Base-by-base conservation (phyloP, 768 basidiomycete species). In the Panus rudis region DNA sequence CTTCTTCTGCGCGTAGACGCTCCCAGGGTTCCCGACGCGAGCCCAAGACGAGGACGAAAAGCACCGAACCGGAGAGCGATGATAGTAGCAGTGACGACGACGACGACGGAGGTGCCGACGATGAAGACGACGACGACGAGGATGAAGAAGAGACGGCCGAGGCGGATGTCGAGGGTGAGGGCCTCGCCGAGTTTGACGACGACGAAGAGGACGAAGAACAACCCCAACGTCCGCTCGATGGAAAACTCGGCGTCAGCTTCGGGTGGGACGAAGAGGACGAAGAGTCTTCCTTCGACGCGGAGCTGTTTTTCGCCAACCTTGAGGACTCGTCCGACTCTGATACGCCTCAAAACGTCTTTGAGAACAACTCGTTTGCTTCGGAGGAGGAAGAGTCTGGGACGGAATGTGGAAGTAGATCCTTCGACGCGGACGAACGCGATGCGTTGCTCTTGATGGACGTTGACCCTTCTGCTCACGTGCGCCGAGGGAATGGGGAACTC, bases 301-400 rank as follows among this genome's bases (percentile, higher is more conserved):
- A 90, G 48, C 60, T 90, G 0, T 90, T 91, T 65, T 90, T 91
- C 54, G 78, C 81, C 43, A 83, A 87, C 55, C 74, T 90, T 31
- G 78, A 79, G 27, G 84, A 77, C 53, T 61, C 72, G 1, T 73
- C 71, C 17, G 72, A 66, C 41, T 56, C 65, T 31, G 72, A 68
- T 44, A 69, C 67, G 39, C 76, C 75, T 23, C 68, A 72, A 33
- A 63, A 60, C 8, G 47, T 48, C 30, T 53, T 52, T 30, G 33
- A 17, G 16, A n/a, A n/a, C n/a, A n/a, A n/a, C n/a, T n/a, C n/a
- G n/a, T 19, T 41, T 21, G 52, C 55, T 23, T 62, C 47, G 43
- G 58, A 58, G 40, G 48, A 44, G n/a, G 58, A 54, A 28, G 16
- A 37, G 7, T 27, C 39, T 3, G 46, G 40, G 23, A n/a, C n/a